Evolutionary conservation across 768 basidiomycete species (phyloP).

Genomic region (Exidia glandulosa): DNA sequence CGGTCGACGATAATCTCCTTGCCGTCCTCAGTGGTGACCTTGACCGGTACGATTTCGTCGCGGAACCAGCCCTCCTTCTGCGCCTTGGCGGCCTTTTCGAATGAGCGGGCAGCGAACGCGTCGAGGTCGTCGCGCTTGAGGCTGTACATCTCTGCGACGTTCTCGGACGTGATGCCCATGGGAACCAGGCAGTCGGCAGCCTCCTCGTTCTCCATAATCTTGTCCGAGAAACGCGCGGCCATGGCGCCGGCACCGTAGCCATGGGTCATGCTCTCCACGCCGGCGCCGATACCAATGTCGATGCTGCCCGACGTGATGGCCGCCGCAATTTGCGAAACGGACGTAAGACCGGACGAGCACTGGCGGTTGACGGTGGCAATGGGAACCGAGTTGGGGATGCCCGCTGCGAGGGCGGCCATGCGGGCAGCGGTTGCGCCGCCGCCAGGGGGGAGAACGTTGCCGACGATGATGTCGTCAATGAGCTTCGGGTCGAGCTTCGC

Average conservation of each 20-base stretch:
- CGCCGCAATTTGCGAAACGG: conserved; percentile 73
- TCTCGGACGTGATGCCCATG: conserved; percentile 94
- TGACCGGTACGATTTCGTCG: conserved; percentile 75
- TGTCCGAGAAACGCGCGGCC: conserved; percentile 50
- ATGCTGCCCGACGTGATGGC: conserved; percentile 72
- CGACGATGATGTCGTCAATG: conserved; percentile 76
- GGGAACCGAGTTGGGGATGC: conserved; percentile 65
- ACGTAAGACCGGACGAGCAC: conserved; percentile 79
- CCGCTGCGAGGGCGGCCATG: conserved; percentile 79
- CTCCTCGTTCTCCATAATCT: conserved; percentile 52
- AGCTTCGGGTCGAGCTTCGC: conserved; percentile 65
- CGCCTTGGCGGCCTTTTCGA: conserved; percentile 73
- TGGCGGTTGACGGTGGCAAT: conserved; percentile 83
- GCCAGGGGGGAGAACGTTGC: conserved; percentile 80
- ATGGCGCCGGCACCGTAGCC: conserved; percentile 53
- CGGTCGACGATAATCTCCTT: conserved; percentile 56
- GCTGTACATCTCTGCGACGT: conserved; percentile 68
- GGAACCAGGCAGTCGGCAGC: conserved; percentile 75
- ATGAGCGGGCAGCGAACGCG: conserved; percentile 70
- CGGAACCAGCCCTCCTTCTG: conserved; percentile 74
- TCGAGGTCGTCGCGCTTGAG: conserved; percentile 74
- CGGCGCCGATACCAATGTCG: conserved; percentile 82
- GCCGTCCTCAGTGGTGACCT: conserved; percentile 58
- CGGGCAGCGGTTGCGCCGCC: conserved; percentile 75
- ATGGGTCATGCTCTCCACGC: conserved; percentile 84